phyloP scores from a whole-genome alignment of 179 eudicot genomes.

The Silene noctiflora region DNA sequence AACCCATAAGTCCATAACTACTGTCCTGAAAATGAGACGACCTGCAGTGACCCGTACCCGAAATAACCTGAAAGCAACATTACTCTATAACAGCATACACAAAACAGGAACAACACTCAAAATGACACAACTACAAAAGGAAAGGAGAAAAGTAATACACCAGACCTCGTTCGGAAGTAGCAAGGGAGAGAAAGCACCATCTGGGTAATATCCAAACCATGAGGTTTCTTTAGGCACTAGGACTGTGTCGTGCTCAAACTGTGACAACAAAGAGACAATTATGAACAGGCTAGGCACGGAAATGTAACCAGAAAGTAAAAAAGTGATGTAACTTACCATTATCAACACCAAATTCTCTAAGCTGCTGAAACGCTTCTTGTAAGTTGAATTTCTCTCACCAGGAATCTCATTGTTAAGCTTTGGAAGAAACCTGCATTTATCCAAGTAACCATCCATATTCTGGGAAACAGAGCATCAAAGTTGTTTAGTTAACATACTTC shows the following conservation, averaged over 20 bases:
- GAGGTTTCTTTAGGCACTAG: constrained; percentile 87
- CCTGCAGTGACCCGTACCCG: too few relatives aligned
- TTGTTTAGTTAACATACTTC: neutral
- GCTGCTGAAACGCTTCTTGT: constrained; percentile 77
- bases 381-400: constrained; percentile 65
- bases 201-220: constrained; percentile 94
- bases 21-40: too few relatives aligned
- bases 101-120: too few relatives aligned
- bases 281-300: neutral
- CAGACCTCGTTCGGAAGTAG: constrained; percentile 37
- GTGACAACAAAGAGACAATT: constrained; percentile 11
- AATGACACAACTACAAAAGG: too few relatives aligned
- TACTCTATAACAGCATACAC: too few relatives aligned
- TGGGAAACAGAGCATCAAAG: constrained; percentile 21
- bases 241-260: constrained; percentile 82
- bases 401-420: constrained; percentile 89
- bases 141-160: neutral
- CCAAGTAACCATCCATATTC: constrained; percentile 60
- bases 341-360: constrained; percentile 75
- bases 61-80: too few relatives aligned
- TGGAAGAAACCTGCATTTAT: constrained; percentile 78
- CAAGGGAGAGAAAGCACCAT: constrained; percentile 57
- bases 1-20: too few relatives aligned
- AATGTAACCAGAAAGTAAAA: neutral
- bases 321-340: constrained; percentile 47